Evolutionary conservation across 2,329 filamentous ascomycete genomes (phyloP), one percentile per base, ranked within the genome.

Genomic region (Aspergillus ruber): DNA sequence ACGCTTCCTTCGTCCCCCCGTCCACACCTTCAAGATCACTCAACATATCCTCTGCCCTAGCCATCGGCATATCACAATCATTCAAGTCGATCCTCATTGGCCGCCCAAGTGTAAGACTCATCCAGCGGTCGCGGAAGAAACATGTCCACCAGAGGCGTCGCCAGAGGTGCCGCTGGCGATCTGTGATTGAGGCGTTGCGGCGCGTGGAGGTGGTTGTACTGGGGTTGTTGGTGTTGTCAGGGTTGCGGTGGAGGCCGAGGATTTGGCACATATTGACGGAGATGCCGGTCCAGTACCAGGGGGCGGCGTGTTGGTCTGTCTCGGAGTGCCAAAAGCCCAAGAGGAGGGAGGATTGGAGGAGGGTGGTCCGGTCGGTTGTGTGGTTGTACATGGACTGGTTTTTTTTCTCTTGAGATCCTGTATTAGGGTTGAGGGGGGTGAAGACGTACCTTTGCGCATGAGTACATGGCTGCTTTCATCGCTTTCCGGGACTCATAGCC

Each of bases 281-380:
- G 20, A 71, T 62, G n/a, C 73, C 70, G 3, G 66, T 69, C 72
- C 73, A 75, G 46, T 74, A 70, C 72, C 71, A 75, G 0, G 72
- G 65, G 8, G 71, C 67, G 7, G 61, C 64, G 10, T 70, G 63
- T 43, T 74, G 69, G 42, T 74, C 67, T 0, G 65, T 58, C 33
- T 71, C 65, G 0, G 66, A 65, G 43, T 71, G 71, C 64, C 68
- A 75, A 46, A 71, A 73, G 6, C 66, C 65, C 44, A 75, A 58
- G 0, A 75, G 50, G 1, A 75, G 60, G 6, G 69, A 63, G 0
- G 72, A 64, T 52, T 74, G 72, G 13, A 75, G 65, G 2, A 74
- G 59, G n/a, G 59, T 15, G 53, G 69, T 60, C 43, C 74, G 71
- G 32, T 73, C 67, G 2, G 65, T 63, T 21, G 66, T 63, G 7